Conservation (phyloP, 192 early-diverging fungal species). For the Coemansia pectinata region DNA sequence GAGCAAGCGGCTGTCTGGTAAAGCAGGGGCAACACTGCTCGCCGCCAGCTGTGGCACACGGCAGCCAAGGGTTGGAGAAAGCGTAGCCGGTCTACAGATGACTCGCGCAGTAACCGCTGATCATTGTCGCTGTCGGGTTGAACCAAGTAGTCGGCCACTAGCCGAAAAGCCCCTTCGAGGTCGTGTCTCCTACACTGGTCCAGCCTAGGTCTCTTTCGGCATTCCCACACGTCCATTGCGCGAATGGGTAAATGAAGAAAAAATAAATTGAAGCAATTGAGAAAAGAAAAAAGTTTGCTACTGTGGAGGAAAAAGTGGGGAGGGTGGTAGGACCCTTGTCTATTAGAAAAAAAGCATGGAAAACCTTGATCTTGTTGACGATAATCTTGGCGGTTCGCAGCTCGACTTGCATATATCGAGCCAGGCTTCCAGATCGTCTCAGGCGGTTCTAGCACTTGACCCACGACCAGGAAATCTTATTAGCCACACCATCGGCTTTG, state of each 20-base stretch:
- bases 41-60: conserved; percentile 32
- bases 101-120: not conserved
- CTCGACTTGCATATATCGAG: not conserved
- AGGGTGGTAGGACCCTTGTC: not conserved
- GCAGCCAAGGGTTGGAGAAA: conserved; percentile 37
- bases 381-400: not conserved
- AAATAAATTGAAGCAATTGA: not conserved
- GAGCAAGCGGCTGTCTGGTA: conserved; percentile 34
- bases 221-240: not conserved
- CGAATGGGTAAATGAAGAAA: not conserved
- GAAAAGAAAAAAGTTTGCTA: not conserved
- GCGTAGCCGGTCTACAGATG: conserved; percentile 10
- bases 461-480: conserved; percentile 49
- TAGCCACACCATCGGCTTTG: conserved; percentile 18
- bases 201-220: not conserved
- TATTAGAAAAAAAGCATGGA: not conserved
- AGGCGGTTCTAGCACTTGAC: conserved; percentile 4
- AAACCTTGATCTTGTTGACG: not conserved
- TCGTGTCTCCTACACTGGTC: not conserved
- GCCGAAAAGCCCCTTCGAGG: conserved; percentile 10
- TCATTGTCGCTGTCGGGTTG: not conserved
- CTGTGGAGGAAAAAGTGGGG: not conserved
- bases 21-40: conserved; percentile 29
- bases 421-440: not conserved
- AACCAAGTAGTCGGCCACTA: conserved; percentile 24